Evolutionary conservation across 2,329 filamentous ascomycete genomes (phyloP).

Genomic region (Fusarium humuli): DNA sequence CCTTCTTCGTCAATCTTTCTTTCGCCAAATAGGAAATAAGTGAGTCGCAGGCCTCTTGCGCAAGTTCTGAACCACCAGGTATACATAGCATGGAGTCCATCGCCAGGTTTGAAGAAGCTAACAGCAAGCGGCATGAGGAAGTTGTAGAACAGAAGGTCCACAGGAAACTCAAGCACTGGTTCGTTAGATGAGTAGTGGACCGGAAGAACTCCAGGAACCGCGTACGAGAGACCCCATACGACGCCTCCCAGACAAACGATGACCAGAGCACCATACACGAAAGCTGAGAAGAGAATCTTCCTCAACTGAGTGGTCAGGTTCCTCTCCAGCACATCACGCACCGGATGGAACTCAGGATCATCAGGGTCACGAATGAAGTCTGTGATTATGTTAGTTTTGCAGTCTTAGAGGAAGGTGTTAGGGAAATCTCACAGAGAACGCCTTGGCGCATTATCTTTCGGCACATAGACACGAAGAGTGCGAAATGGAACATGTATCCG

Average conservation of each 20-base stretch:
- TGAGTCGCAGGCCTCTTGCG: constrained; percentile 81
- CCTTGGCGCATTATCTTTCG: constrained; percentile 96
- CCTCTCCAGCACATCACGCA: constrained; percentile 94
- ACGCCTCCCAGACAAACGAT: constrained; percentile 94
- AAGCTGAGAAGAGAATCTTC: constrained; percentile 95
- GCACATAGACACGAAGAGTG: constrained; percentile 98
- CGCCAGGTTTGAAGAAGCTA: constrained; percentile 84
- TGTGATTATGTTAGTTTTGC: constrained; percentile 49
- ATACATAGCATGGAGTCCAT: constrained; percentile 86
- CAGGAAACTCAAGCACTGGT: constrained; percentile 91
- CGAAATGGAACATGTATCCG: constrained; percentile 99
- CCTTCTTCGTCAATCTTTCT: constrained; percentile 86
- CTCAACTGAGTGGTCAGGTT: constrained; percentile 92
- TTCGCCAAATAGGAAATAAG: constrained; percentile 93
- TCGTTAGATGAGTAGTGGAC: constrained; percentile 95
- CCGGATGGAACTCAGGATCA: constrained; percentile 97
- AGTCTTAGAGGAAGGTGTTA: not conserved
- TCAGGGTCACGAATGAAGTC: constrained; percentile 98
- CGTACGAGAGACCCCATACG: constrained; percentile 85
- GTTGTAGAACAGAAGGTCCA: constrained; percentile 96
- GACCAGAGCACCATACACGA: constrained; percentile 94
- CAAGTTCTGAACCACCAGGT: constrained; percentile 96
- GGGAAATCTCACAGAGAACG: constrained; percentile 79
- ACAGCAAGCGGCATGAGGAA: constrained; percentile 92
- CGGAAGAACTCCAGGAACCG: constrained; percentile 79